Base-by-base conservation (phyloP, 495 filamentous ascomycete genomes). In the Aspergillus affinis region DNA sequence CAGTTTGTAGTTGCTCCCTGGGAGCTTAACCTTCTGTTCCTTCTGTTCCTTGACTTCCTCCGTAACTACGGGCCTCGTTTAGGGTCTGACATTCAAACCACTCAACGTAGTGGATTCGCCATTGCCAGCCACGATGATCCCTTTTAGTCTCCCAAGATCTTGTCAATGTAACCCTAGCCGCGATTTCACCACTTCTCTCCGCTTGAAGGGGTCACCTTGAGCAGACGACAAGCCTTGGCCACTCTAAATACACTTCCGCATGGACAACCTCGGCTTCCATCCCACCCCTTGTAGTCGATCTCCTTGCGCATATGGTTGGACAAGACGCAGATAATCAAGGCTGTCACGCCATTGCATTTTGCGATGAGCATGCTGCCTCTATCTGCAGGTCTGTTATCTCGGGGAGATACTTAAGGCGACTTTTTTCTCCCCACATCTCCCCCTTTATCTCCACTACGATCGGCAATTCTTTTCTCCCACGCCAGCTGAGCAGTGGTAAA, bases 341-440 rank as follows among this genome's bases (percentile, higher is more conserved):
- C 18, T 6, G 47, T 46, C 54, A 55, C 54, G 54, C 15, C 54
- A 55, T 55, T 26, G 17, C 6, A 26, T 47, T 21, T 29, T 8
- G 21, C 4, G 2, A 55, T 55, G 54, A 55, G 54, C 41, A 46
- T 46, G 10, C 3, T 41, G 3, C 20, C n/a, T 6, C 13, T 47
- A 1, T 10, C 3, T 18, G 0, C 15, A 17, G 12, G 32, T 29
- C 12, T 36, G 23, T 53, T 15, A 41, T 41, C 36, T 15, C 36
- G 36, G 36, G 3, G n/a, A 53, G 26, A 53, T 53, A 36, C 9
- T 23, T 53, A 30, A 41, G 1, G 10, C 10, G 3, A 1, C 30
- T 32, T 32, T 32, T 32, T 32, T 32, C 5, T 32, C 19, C 21
- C 21, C 50, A n/a, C 48, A 49, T 21, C n/a, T 19, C 0, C 48